phyloP scores from a whole-genome alignment of 129 eudicot species.

The Solidago caesia region DNA sequence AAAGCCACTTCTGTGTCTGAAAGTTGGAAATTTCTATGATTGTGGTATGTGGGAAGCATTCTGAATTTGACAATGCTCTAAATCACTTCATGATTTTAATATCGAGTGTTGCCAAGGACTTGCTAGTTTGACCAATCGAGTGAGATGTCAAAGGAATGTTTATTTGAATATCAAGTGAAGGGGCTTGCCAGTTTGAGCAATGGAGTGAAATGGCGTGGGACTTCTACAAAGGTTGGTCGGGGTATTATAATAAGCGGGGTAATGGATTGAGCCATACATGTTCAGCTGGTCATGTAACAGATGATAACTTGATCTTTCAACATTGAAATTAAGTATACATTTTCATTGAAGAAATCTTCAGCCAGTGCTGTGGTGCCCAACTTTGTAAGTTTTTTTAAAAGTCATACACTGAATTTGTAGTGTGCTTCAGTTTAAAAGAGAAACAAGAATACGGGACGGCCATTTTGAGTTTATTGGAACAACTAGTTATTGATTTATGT shows the following conservation, averaged over 20 bases:
- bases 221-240: too few species aligned
- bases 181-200: too few species aligned
- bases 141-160: not conserved
- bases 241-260: not conserved
- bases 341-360: not conserved
- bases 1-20: slow-evolving; percentile 1
- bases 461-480: not conserved
- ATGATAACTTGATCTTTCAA: not conserved
- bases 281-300: not conserved
- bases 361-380: not conserved
- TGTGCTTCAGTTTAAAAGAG: not conserved
- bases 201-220: too few species aligned
- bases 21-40: slow-evolving; percentile 6
- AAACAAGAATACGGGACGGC: not conserved
- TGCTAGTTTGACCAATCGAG: not conserved
- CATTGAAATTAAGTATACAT: not conserved
- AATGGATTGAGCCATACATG: not conserved
- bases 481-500: not conserved
- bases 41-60: not conserved
- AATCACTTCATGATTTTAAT: not conserved
- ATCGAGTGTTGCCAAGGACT: not conserved
- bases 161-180: not conserved
- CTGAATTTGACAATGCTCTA: not conserved
- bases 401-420: not conserved
- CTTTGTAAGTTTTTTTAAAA: not conserved